Conservation (phyloP, 768 basidiomycete species). For the Amanita phalloides region DNA sequence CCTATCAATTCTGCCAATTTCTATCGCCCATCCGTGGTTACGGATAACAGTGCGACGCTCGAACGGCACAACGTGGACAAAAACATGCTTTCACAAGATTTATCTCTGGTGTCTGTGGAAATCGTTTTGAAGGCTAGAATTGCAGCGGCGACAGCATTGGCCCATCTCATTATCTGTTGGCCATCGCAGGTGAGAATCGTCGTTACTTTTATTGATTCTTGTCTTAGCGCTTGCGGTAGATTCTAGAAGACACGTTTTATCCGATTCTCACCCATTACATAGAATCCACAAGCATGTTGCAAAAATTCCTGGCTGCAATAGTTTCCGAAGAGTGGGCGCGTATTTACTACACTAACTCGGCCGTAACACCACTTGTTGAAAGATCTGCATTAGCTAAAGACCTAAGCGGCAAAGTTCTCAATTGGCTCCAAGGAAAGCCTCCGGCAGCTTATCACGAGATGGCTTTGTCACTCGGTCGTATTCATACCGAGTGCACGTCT, state of each 20-base stretch:
- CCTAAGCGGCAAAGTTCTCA: constrained; percentile 56
- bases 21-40: constrained; percentile 45
- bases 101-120: constrained; percentile 71
- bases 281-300: constrained; percentile 84
- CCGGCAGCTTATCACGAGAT: constrained; percentile 88
- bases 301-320: constrained; percentile 77
- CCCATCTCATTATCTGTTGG: constrained; percentile 60
- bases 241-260: constrained; percentile 56
- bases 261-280: constrained; percentile 73
- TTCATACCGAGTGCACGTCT: constrained; percentile 68
- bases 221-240: constrained; percentile 11
- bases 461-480: constrained; percentile 67
- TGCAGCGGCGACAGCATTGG: constrained; percentile 68
- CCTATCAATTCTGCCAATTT: constrained; percentile 64
- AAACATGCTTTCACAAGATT: constrained; percentile 86
- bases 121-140: constrained; percentile 71
- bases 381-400: constrained; percentile 50
- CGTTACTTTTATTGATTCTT: constrained; percentile 1
- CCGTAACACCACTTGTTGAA: constrained; percentile 37
- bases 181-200: constrained; percentile 37
- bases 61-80: constrained; percentile 94
- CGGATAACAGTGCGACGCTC: constrained; percentile 32
- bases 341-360: constrained; percentile 27
- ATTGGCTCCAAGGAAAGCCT: constrained; percentile 63
- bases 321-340: constrained; percentile 90